Base-by-base conservation (phyloP, 768 basidiomycete species). In the Amyloporia xantha region DNA sequence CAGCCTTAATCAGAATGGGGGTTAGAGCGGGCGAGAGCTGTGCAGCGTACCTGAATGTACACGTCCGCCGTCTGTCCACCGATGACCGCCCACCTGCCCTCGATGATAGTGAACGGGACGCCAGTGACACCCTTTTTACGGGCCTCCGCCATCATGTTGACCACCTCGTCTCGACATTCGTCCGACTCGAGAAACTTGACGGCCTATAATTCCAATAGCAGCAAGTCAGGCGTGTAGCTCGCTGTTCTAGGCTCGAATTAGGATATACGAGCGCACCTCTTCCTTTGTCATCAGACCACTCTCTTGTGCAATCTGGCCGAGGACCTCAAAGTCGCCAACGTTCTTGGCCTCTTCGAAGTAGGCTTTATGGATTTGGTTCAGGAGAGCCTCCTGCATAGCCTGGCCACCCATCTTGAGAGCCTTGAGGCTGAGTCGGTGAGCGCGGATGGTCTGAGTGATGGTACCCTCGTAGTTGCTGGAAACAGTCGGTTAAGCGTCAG, bases 61-160 rank as follows among this genome's bases (percentile, higher is more conserved):
- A 82, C 79, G 36, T 86, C 85, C 38, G 81, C 73, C 3, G 78
- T 77, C 64, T 89, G 87, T 9, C 81, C 82, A 7, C 87, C 87
- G 43, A 76, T 81, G 23, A 89, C 74, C 4, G 81, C 85, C 82
- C 84, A 91, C 60, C 82, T 83, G 11, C 79, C 76, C 61, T 89
- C 81, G 55, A 91, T 83, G 58, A 91, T 78, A 23, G 80, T 83
- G 70, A 88, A 79, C 6, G 89, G 89, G 2, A 91, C 86, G 33
- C 88, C 87, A 4, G 77, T 81, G 44, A 91, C 78, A 15, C 87
- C 87, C 48, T 81, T 76, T 36, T 69, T 66, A 47, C 80, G 76
- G 35, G 84, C 84, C 41, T 78, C 74, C 7, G 73, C 70, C 57
- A 81, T 81, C 66, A 82, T 78, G 9, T 69, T 67, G 52, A 81